Base-by-base conservation (phyloP, 148 eudicot species). In the Cornus suecica region DNA sequence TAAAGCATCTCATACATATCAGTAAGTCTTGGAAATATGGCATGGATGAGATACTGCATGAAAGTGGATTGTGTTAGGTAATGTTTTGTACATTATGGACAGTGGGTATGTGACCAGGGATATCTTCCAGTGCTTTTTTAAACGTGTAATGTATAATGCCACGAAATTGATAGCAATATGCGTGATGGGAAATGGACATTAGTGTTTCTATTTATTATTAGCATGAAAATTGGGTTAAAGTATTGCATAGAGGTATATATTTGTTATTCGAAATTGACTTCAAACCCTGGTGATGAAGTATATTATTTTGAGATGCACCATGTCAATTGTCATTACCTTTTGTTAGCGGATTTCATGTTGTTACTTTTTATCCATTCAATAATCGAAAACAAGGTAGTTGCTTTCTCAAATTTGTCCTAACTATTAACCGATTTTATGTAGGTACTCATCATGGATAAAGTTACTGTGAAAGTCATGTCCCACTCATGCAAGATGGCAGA, bases 371-470 rank as follows among this genome's bases (percentile, higher is more conserved):
- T 37, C 8, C 42, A 37, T 37, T 37, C 9, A 37, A 37, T 37
- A 37, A 6, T 37, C 9, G 42, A 37, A 37, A 37, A 37, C 9
- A 37, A 37, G 42, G 8, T 37, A 4, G 37, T 67, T 32, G 48
- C 10, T 67, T 22, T 32, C 3, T 48, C 54, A 48, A 48, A 14
- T 11, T 48, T 48, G 13, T 48, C 54, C 0, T 48, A 16, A 48
- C 54, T 48, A 16, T 11, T 42, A 18, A 30, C 4, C 31, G 26
- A 54, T 75, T 75, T 62, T 63, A 41, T 73, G 25, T 80, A 95
- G 99, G 99, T 95, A 75, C 87, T 95, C 65, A 95, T 95, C 81
- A 95, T 95, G 99, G 99, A 95, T 84, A 95, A 91, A 85, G 90
- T 95, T 41, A 95, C 99, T 42, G 92, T 93, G 69, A 95, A 86